Evolutionary conservation across 1,284 basidiomycete genomes (phyloP), one percentile per base, ranked within the genome.

Genomic region (Volvariella volvacea): DNA sequence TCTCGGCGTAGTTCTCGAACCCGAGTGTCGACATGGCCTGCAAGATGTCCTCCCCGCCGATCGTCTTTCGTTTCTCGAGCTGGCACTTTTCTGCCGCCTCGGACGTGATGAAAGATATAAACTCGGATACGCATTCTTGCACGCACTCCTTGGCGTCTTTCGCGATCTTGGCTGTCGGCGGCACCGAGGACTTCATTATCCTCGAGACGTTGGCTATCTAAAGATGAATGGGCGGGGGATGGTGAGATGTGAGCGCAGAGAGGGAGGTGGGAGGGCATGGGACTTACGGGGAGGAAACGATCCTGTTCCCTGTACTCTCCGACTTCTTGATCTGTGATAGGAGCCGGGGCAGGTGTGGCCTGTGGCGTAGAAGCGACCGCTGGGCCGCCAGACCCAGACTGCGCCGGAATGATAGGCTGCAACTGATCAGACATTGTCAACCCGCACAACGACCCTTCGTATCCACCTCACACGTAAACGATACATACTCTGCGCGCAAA

Each of bases 131-230:
- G 65, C 92, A 95, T 65, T 95, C 92, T 64, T 96, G 93, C 39
- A 96, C 90, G 63, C 88, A 92, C 65, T 96, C 92, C 63, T 97
- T 97, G 19, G 93, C 91, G 65, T 96, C 93, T 63, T 95, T 95
- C 2, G 92, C 90, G 55, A 97, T 94, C 67, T 97, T 97, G 16
- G 92, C 91, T n/a, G 88, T 89, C 1, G 82, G 72, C 0, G 93
- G 93, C 2, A 97, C 80, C 2, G 88, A 75, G 28, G 81, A 71
- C 61, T 96, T 96, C 93, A 97, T 97, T 56, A 97, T 93, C 3
- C 93, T 78, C 14, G 91, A 84, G 10, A 97, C 92, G 61, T 97
- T 97, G 42, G 93, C 93, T 51, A 97, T 96, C 91, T 93, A 46
- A 33, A 17, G 33, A 34, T 30, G 39, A 43, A 42, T 22, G 22